Percentiles rank a stretch among this genome's conserved stretches.
phyloP scores from a whole-genome alignment of 176 grass and related monocot genomes.

The Paspalum vaginatum region DNA sequence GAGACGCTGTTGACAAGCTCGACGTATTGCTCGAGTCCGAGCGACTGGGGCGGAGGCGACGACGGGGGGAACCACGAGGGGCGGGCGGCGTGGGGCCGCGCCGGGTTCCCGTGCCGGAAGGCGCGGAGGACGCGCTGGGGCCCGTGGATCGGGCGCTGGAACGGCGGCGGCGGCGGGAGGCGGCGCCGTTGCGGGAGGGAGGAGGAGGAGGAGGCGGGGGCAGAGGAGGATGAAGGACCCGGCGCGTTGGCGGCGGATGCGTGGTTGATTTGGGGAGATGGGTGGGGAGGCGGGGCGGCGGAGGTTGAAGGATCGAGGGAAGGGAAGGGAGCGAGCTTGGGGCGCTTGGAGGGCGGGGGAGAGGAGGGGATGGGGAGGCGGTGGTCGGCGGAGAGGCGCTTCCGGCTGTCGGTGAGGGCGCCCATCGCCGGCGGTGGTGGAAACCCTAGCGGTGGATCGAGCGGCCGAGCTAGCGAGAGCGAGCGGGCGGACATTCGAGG shows the following conservation, averaged over 20 bases:
- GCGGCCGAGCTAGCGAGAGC: not conserved
- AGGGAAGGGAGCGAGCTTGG: conserved; percentile 18
- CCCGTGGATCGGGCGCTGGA: conserved; percentile 45
- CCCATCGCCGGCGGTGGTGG: conserved; percentile 53
- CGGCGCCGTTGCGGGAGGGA: not conserved
- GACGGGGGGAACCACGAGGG: not conserved
- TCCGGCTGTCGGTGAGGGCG: conserved; percentile 78
- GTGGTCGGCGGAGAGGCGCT: conserved; percentile 65
- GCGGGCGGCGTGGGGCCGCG: not conserved
- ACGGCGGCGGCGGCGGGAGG: conserved; percentile 36
- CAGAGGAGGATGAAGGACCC: conserved; percentile 3
- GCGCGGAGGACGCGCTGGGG: conserved; percentile 51
- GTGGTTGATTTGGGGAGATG: not conserved
- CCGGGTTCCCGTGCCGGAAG: conserved; percentile 42
- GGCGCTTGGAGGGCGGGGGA: conserved; percentile 16
- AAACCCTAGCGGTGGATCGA: conserved; percentile 55
- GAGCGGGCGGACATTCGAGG: not conserved
- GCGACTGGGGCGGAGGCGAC: not conserved
- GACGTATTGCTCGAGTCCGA: conserved; percentile 53
- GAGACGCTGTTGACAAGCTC: conserved; percentile 50
- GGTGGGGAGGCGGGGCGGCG: conserved; percentile 17
- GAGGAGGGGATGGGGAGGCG: conserved; percentile 28
- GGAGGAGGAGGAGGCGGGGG: not conserved
- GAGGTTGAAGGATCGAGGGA: conserved; percentile 13
- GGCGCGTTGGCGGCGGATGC: not conserved